These are phyloP conservation scores for Lophiotrema nucula DNA, from an alignment of 495 filamentous ascomycete species.

Conservation along the genomic window DNA sequence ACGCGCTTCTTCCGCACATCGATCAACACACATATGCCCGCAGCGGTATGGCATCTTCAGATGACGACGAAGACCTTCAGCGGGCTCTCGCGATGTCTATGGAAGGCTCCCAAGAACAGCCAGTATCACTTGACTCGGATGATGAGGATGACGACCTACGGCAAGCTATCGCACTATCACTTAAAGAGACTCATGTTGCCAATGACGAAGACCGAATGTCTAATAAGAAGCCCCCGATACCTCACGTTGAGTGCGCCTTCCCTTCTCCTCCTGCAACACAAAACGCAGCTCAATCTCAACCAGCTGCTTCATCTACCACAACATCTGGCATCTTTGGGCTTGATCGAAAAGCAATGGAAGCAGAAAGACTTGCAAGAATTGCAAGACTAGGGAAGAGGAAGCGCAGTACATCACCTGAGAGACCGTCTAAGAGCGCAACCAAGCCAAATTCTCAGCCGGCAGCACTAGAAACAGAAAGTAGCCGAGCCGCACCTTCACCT, in stretches of 20 bases:
- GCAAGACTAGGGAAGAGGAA: slow-evolving; percentile 52
- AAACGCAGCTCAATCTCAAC: too few species aligned
- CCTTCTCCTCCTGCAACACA: too few species aligned
- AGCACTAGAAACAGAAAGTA: not conserved
- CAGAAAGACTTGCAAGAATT: slow-evolving; percentile 75
- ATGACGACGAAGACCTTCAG: slow-evolving; percentile 38
- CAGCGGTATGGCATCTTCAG: slow-evolving; percentile 29
- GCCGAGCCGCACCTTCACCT: slow-evolving; percentile 1
- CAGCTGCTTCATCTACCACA: too few species aligned
- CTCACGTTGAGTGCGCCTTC: too few species aligned
- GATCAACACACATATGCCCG: too few species aligned
- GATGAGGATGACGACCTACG: slow-evolving; percentile 22
- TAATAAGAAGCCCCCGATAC: too few species aligned
- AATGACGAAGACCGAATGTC: too few species aligned
- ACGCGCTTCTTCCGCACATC: too few species aligned
- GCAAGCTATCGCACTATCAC: slow-evolving; percentile 23
- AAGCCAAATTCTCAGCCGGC: not conserved
- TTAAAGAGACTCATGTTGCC: too few species aligned
- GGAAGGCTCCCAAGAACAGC: not conserved
- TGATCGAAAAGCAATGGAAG: slow-evolving; percentile 81
- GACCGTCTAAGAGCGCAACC: slow-evolving; percentile 14
- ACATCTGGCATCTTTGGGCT: slow-evolving; percentile 53
- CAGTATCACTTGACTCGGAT: not conserved
- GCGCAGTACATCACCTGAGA: slow-evolving; percentile 45
- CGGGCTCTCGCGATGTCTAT: slow-evolving; percentile 40